These are phyloP conservation scores for Torulaspora indica DNA, from an alignment of 805 yeast species.

Conservation along the genomic window DNA sequence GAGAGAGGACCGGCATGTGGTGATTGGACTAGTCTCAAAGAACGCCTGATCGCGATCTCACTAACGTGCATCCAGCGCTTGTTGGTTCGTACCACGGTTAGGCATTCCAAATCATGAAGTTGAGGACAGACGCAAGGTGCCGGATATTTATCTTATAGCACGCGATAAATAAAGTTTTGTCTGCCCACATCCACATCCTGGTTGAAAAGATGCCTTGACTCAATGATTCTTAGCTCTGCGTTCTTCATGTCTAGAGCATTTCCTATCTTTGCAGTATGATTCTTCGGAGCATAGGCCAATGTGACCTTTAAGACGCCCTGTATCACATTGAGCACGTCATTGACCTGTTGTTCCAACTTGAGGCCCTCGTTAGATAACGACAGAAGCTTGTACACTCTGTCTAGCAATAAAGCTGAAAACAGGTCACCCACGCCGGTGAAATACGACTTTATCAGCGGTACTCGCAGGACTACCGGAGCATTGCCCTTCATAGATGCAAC, in stretches of 20 bases:
- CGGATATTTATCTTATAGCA: constrained; percentile 5
- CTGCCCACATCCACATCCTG: constrained; percentile 1
- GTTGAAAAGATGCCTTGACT: constrained; percentile 44
- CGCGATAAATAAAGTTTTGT: constrained; percentile 16
- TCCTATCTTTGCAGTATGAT: constrained; percentile 45
- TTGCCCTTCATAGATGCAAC: constrained; percentile 27
- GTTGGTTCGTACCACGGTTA: not conserved
- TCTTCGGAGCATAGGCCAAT: constrained; percentile 18
- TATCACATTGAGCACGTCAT: constrained; percentile 34
- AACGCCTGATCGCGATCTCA: too few species aligned
- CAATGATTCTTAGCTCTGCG: constrained; percentile 67
- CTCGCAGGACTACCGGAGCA: constrained; percentile 42
- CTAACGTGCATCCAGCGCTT: not conserved
- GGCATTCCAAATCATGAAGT: too few species aligned
- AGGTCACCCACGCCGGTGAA: constrained; percentile 76
- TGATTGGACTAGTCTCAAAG: too few species aligned
- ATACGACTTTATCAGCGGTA: constrained; percentile 50
- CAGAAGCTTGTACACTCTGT: constrained; percentile 45
- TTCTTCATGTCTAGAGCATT: constrained; percentile 56
- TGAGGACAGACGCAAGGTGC: too few species aligned
- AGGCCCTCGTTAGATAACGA: constrained; percentile 3
- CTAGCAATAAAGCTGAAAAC: constrained; percentile 57
- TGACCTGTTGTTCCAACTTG: constrained; percentile 24
- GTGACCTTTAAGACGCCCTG: constrained; percentile 32
- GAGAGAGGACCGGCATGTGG: too few species aligned